Evolutionary conservation across 805 yeast genomes (phyloP), one percentile per base, ranked within the genome.

Genomic region (Wickerhamiella australiensis): DNA sequence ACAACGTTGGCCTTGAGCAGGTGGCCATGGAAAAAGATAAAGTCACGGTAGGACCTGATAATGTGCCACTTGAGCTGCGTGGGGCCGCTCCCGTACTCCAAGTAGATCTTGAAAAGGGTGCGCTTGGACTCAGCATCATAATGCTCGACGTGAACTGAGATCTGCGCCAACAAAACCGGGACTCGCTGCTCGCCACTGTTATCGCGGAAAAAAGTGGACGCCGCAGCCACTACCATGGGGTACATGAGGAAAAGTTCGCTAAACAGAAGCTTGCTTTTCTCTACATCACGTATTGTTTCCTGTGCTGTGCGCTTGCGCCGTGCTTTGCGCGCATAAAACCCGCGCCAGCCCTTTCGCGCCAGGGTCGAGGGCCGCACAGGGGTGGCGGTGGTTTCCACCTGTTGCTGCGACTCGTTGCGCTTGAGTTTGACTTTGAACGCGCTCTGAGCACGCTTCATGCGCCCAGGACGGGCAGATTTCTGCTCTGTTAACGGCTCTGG

Each of bases 81-180:
- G 5, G 78, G 76, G 1, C 95, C 95, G 27, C 87, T 77, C 5
- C 97, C 98, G 60, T 92, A 92, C 61, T 88, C 95, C 42, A 92
- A 68, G 45, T 82, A 84, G n/a, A 92, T 68, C 52, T 75, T 70
- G 56, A 76, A 82, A 49, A 56, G 42, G 33, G 70, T 74, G 64
- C 64, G 47, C 57, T 69, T 50, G 54, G 78, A 80, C 13, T 54
- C 55, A 13, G 55, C 50, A 11, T 55, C 54, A 18, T 53, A 51
- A 11, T 61, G 56, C 6, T 50, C 56, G 3, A 92, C 71, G 40
- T 74, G 72, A 38, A 87, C 70, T 5, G 85, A 82, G 21, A 92
- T 60, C 63, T 87, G 76, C 15, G 84, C 80, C 36, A 87, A 65
- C 37, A 92, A 64, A 29, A 90, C 70, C 1, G 98, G 96, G 0